Evolutionary conservation across 768 basidiomycete genomes (phyloP), one percentile per base, ranked within the genome.

Genomic region (Boletus rubescentipes): DNA sequence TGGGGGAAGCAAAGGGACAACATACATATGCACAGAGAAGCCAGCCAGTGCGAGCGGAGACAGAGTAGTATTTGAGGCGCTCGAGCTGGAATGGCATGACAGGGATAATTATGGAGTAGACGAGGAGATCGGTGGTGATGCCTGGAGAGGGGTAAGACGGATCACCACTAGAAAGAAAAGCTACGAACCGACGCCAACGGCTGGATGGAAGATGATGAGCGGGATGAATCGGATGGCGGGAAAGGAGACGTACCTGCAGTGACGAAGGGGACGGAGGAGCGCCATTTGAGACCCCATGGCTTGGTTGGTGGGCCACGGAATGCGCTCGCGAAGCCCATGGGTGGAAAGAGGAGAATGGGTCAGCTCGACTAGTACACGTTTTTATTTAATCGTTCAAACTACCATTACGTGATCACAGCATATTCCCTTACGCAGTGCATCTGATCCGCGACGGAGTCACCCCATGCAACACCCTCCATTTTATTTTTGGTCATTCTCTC

Each of bases 41-140:
- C 84, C 84, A 87, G 30, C 84, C 84, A 0, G 80, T 75, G 30
- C 77, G 74, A 2, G 75, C 71, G 32, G 83, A 84, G 21, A 83
- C 75, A 11, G 68, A 50, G 9, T 64, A 61, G 52, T 80, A 80
- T 0, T 74, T 67, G 43, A 85, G 73, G 6, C 52, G 64, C 59
- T 84, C 77, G 21, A 86, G 76, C 32, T 82, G 83, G 61, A 85
- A 86, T 2, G 85, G 84, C 52, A 85, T 74, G 30, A 85, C 82
- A 9, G 85, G 84, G 31, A 85, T 79, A 52, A 85, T 80, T 26
- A 82, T 73, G 5, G 83, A 81, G 60, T 85, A 86, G 10, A 82
- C 79, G n/a, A 85, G 66, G 1, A 83, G 60, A 63, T 86, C 85
- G 2, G 78, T 79, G 4, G 71, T 71, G 40, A 75, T 71, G 10